Base-by-base conservation (phyloP, 78 protist species). In the Goniomonas avonlea region DNA sequence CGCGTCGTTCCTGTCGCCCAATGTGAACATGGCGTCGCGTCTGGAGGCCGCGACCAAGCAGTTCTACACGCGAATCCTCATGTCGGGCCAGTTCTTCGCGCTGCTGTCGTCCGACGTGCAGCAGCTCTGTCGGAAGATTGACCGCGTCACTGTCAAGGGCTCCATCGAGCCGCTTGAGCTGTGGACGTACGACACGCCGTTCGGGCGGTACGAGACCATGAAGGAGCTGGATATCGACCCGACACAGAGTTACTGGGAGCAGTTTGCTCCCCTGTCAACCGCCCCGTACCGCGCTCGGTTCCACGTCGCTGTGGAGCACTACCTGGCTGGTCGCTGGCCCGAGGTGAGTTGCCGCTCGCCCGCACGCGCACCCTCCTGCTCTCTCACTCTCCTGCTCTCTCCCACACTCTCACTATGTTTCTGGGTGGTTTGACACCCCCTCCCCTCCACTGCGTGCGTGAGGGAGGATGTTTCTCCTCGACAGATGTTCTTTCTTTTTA, bases 1-100 rank as follows among this genome's bases (percentile, higher is more conserved):
- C 47, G 69, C 70, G 27, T 61, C 74, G n/a, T 77, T 63, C 41
- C 29, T 77, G 32, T 77, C 82, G 39, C 82, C 82, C 29, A 59
- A 77, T 43, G 82, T 77, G 27, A 63, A 77, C 23, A 34, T 77
- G 41, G 43, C 74, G 3, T 38, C 82, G 35, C 75, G 75, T n/a
- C 65, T 77, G 18, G 82, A 77, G 73, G 3, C 58, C 1, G 81
- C 66, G 8, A 58, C 80, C 27, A 53, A 58, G 25, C n/a, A n/a
- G 56, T 75, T 50, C n/a, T 68, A 70, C 5, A 70, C 59, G 29
- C 35, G 15, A 1, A 58, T 75, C 32, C 81, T 75, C 34, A 56
- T 75, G 60, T 75, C 81, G 20, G 70, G 41, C 31, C 2, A 2
- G 5, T 38, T 75, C 39, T 38, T 25, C 53, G 0, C 23, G 35